Base-by-base conservation (phyloP, 768 basidiomycete species). In the Clathrus columnatus region DNA sequence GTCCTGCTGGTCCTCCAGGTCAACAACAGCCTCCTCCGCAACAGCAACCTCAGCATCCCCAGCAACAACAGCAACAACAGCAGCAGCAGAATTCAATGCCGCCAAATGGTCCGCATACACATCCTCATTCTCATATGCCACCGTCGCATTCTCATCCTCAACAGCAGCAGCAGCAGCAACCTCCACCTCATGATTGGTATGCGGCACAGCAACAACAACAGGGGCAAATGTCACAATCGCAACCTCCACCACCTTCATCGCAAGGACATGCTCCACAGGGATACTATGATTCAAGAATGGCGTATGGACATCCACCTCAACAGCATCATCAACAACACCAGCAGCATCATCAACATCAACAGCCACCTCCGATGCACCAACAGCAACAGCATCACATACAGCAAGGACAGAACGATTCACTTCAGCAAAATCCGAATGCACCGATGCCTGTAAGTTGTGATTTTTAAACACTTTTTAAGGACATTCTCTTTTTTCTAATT, bases 1-100 rank as follows among this genome's bases (percentile, higher is more conserved):
- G 47, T 29, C 63, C 57, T 21, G 61, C 48, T 5, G 59, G 51
- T 54, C 64, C 62, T 8, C 64, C 64, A 16, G 69, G 67, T 28
- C 63, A 64, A 11, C 68, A 62, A 27, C 67, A 65, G 23, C 62
- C 62, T 30, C 69, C 67, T 11, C 66, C 57, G 16, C 67, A 61
- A 17, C 64, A 45, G 36, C 67, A 63, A 18, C 65, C 59, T 18
- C 52, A 6, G 16, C 53, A 41, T 42, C 36, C 47, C 41, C 68
- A 67, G 20, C 67, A 65, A 24, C 60, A 50, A 5, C 64, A 62
- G 16, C 65, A 65, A 23, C 61, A 56, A 6, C 58, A 60, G 10
- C 63, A 62, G 32, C 59, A 60, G 32, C 57, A 57, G 4, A 57
- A 62, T 27, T 62, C 51, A 50, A 61, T 61, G 51, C 56, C 63